Evolutionary conservation across 1,284 basidiomycete species (phyloP).

Genomic region (Hymenochaete sp.): DNA sequence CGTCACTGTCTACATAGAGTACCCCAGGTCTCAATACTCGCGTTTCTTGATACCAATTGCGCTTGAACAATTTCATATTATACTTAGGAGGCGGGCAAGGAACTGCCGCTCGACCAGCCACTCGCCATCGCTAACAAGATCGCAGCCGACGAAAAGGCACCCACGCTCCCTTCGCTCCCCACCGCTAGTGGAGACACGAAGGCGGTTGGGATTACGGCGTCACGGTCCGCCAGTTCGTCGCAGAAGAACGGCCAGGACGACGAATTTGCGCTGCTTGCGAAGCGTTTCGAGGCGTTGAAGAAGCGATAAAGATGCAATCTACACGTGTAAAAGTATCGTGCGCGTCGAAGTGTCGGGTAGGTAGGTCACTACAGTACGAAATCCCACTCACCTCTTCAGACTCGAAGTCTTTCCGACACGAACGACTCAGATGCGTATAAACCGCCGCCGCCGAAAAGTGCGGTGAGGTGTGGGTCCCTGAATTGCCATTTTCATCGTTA

Average conservation of each 20-base stretch:
- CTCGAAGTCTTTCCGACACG: no score
- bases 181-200: constrained; percentile 21
- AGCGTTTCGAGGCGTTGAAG: constrained; percentile 74
- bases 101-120: constrained; percentile 1
- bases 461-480: no score
- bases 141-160: constrained; percentile 8
- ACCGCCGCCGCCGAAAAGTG: no score
- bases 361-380: no score
- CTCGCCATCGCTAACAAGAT: constrained; percentile 5
- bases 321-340: not conserved
- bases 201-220: constrained; percentile 10
- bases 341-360: no score
- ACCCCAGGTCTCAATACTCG: constrained; percentile 32
- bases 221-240: constrained; percentile 21
- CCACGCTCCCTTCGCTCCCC: constrained; percentile 13
- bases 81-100: constrained; percentile 3
- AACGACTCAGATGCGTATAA: no score
- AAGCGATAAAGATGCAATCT: constrained; percentile 40
- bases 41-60: not conserved
- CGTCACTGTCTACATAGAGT: no score
- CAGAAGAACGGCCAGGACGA: constrained; percentile 38
- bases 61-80: not conserved
- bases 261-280: constrained; percentile 62
- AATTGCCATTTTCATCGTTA: no score
- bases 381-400: no score